A percentile compares a stretch with the other conserved stretches of the same genome.
Evolutionary conservation across 345 rosid species (phyloP).

Genomic region (thale cress (Arabidopsis thaliana)): TAIR10.1 NC_003076.8:100501-101000

Average conservation of each 20-base stretch:
- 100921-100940: not conserved
- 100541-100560: not conserved
- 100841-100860: slow-evolving; percentile 92
- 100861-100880: slow-evolving; percentile 92
- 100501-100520: not conserved
- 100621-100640: slow-evolving; percentile 71
- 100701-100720: slow-evolving; percentile 74
- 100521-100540: not conserved
- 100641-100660: slow-evolving; percentile 97
- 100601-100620: no score
- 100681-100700: slow-evolving; percentile 95
- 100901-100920: not conserved
- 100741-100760: slow-evolving; percentile 96
- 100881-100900: slow-evolving; percentile 83
- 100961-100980: not conserved
- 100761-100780: slow-evolving; percentile 92
- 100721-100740: slow-evolving; percentile 92
- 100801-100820: slow-evolving; percentile 94
- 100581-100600: no score
- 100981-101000: slow-evolving; percentile 11
- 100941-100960: not conserved
- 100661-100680: slow-evolving; percentile 99
- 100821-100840: slow-evolving; percentile 97
- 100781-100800: slow-evolving; percentile 98
- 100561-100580: no score